Base-by-base conservation (phyloP, 352 stramenopile species). In the Globisporangium paddicum region DNA sequence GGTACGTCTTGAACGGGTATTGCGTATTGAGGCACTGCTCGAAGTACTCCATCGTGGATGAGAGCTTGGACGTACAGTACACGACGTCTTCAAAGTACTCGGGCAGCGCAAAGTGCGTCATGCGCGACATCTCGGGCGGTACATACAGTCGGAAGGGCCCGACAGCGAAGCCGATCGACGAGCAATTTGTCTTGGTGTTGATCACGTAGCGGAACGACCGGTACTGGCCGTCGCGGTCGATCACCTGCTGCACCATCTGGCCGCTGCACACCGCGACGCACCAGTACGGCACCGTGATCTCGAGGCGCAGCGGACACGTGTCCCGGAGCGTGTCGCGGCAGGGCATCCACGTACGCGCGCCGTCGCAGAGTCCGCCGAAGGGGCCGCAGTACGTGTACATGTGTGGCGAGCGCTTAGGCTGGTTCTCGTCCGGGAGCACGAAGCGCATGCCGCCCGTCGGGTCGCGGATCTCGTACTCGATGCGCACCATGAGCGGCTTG, bases 361-460 rank as follows among this genome's bases (percentile, higher is more conserved):
- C 85, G 52, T 95, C 85, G 38, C 85, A 95, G 4, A 93, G 69
- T 3, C 82, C 85, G 1, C 85, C 85, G 60, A 93, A 93, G 11
- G 82, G 82, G 13, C 83, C 85, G 59, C 81, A 87, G 62, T 90
- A 89, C 58, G 85, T 90, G 73, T 95, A 95, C 85, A 95, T 91
- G 48, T 95, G 85, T 0, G 85, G 85, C 26, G 71, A 86, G 16
- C 82, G 73, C 60, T 85, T 86, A 14, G 85, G 77, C 41, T 89
- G 77, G 64, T 81, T 66, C 16, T 83, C 75, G 38, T 89, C 75
- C 1, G 85, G 85, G 18, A 95, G 62, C 19, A 95, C 55, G 55
- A 95, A 93, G 14, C 85, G 72, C 42, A 93, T 47, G 6, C 81
- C 82, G 28, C 81, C 81, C 4, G 58, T 74, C 0, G 85, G 85